Evolutionary conservation across 306 rosid genomes (phyloP), one percentile per base, ranked within the genome.

Genomic region (Cicer cuneatum): DNA sequence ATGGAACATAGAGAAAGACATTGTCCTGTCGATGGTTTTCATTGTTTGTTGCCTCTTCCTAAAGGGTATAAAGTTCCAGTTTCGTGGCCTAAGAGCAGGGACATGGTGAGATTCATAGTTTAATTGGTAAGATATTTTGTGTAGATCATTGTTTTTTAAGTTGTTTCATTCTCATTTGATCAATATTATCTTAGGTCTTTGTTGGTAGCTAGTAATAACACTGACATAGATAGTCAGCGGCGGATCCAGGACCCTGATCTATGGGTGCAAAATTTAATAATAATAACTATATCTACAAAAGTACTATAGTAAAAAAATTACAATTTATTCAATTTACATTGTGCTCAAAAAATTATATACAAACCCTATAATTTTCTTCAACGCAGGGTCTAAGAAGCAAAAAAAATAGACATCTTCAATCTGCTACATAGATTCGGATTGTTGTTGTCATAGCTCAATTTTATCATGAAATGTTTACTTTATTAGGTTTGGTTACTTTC

Each of bases 1-100:
- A 94, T 92, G 99, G 97, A 94, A 78, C 98, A 92, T 58, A 89
- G 98, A 52, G 96, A 92, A 83, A 88, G 99, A 61, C 96, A 94
- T 73, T 94, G 99, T 73, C 97, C 97, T 9, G 40, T 43, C 39
- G 82, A 84, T 10, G 73, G 66, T 52, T 84, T 81, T 0, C 61
- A 71, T 8, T 94, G 99, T 71, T 83, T 92, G 92, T 65, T 86
- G 33, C 90, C 92, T 1, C 88, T 92, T 61, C 93, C 99, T 2
- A 13, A 35, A 10, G 98, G 96, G 12, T 92, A 94, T 54, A 87
- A 82, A 84, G 66, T 60, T 33, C 95, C 86, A 24, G 86, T 92
- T 78, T 86, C 85, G 29, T 92, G 99, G 99, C 96, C 97, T 45
- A 85, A 94, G 85, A 94, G 99, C 88, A 88, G 96, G 89, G 99